Percentiles rank a stretch among this genome's conserved stretches.
These are phyloP conservation scores for Xylaria longipes DNA, from an alignment of 495 filamentous ascomycete genomes.

Conservation along the genomic window DNA sequence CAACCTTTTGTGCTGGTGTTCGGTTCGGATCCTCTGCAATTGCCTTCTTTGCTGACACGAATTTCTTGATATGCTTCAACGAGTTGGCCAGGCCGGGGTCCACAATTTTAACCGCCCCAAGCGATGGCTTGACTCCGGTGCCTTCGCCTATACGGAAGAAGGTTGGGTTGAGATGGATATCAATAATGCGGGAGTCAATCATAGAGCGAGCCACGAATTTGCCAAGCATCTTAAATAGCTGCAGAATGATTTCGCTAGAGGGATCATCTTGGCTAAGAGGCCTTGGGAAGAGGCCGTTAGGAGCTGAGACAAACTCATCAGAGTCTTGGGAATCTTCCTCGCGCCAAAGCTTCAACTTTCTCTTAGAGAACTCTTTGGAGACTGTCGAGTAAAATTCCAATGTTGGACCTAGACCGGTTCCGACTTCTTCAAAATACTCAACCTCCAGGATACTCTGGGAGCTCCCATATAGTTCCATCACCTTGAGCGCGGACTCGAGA, in stretches of 20 bases:
- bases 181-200: constrained; percentile 97
- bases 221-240: constrained; percentile 91
- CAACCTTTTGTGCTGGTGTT: constrained; percentile 70
- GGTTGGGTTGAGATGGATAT: constrained; percentile 95
- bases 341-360: constrained; percentile 94
- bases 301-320: constrained; percentile 86
- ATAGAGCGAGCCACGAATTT: constrained; percentile 98
- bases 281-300: constrained; percentile 87
- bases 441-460: constrained; percentile 96
- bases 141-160: constrained; percentile 94
- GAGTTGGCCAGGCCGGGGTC: constrained; percentile 87
- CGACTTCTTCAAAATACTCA: constrained; percentile 99
- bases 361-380: constrained; percentile 96
- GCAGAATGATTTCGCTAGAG: constrained; percentile 80
- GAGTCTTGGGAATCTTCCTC: constrained; percentile 80
- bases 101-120: constrained; percentile 91
- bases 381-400: constrained; percentile 98
- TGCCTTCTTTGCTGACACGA: constrained; percentile 78
- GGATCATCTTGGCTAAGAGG: constrained; percentile 88
- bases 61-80: constrained; percentile 86
- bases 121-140: constrained; percentile 77
- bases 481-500: constrained; percentile 94
- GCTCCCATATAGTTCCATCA: constrained; percentile 99
- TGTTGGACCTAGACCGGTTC: constrained; percentile 94
- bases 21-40: constrained; percentile 74